Evolutionary conservation across 306 rosid species (phyloP).

Genomic region (Acacia crassicarpa): DNA sequence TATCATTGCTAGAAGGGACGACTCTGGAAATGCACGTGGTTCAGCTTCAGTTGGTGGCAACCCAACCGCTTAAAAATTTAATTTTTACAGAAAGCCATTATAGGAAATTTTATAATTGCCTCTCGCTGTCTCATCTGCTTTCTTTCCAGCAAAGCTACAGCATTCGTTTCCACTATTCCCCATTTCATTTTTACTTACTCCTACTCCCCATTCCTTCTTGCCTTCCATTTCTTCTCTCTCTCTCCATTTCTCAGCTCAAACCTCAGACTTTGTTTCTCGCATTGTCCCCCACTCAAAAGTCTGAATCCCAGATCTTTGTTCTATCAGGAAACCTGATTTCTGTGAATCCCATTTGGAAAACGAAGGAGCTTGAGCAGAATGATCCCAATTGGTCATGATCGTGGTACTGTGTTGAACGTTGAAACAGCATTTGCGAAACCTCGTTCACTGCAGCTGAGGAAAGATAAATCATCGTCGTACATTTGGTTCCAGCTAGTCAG

Average conservation of each 20-base stretch:
- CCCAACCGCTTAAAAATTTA: slow-evolving; percentile 55
- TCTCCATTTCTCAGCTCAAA: slow-evolving; percentile 2
- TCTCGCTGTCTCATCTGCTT: slow-evolving; percentile 56
- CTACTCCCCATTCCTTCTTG: slow-evolving; percentile 44
- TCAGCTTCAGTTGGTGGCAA: slow-evolving; percentile 63
- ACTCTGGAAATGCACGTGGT: slow-evolving; percentile 74
- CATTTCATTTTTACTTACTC: slow-evolving; percentile 43
- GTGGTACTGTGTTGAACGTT: slow-evolving; percentile 33
- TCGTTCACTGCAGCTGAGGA: slow-evolving; percentile 33
- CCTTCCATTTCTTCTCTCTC: slow-evolving; percentile 45
- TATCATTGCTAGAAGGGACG: slow-evolving; percentile 25
- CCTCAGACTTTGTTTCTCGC: slow-evolving; percentile 14
- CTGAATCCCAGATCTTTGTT: slow-evolving; percentile 40
- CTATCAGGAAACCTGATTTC: neutral
- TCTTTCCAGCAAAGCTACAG: slow-evolving; percentile 71
- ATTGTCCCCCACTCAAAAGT: slow-evolving; percentile 22
- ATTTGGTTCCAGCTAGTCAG: slow-evolving; percentile 38
- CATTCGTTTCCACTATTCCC: slow-evolving; percentile 46
- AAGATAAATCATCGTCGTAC: slow-evolving; percentile 33
- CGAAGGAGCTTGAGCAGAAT: slow-evolving; percentile 31
- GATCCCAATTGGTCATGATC: slow-evolving; percentile 43
- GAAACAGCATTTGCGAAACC: slow-evolving; percentile 30
- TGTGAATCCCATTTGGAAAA: slow-evolving; percentile 31
- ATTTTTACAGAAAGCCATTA: slow-evolving; percentile 23
- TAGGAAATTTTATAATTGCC: slow-evolving; percentile 52